Conservation (phyloP, 176 grass and related monocot species). For the Raddia distichophylla region DNA sequence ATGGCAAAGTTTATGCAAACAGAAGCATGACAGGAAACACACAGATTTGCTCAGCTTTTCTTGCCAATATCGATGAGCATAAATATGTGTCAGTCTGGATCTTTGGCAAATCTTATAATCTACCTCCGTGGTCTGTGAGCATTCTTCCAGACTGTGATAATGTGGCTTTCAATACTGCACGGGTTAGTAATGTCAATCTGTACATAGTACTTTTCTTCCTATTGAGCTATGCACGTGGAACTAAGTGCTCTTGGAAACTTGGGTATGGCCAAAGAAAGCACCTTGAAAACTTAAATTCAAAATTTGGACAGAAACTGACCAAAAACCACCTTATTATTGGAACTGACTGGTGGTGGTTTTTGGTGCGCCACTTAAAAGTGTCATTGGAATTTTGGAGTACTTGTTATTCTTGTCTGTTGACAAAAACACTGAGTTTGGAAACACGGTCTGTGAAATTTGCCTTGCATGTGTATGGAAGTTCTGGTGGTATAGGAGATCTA, state of each 20-base stretch:
- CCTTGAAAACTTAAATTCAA: too few relatives aligned
- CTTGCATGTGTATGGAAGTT: not conserved
- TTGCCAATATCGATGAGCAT: conserved; percentile 93
- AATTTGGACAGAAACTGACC: too few relatives aligned
- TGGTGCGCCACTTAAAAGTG: not conserved
- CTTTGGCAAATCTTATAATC: conserved; percentile 73
- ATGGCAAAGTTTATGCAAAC: conserved; percentile 53
- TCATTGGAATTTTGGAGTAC: not conserved
- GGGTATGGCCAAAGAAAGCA: too few relatives aligned
- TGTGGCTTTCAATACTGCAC: conserved; percentile 87
- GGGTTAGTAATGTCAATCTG: conserved; percentile 45
- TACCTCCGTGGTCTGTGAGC: conserved; percentile 97
- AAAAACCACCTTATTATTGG: not conserved
- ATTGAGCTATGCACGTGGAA: conserved; percentile 20
- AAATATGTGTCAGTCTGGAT: conserved; percentile 79
- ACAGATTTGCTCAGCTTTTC: conserved; percentile 91
- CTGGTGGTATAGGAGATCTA: not conserved
- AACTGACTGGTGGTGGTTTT: not conserved
- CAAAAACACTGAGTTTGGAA: conserved; percentile 18
- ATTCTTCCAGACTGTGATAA: conserved; percentile 93
- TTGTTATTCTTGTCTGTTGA: conserved; percentile 6
- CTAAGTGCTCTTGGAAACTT: not conserved
- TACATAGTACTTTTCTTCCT: conserved; percentile 24
- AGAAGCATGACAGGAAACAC: conserved; percentile 55
- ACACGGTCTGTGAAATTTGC: not conserved